phyloP scores from a whole-genome alignment of 176 grass and related monocot genomes.

The Lolium multiflorum region DNA sequence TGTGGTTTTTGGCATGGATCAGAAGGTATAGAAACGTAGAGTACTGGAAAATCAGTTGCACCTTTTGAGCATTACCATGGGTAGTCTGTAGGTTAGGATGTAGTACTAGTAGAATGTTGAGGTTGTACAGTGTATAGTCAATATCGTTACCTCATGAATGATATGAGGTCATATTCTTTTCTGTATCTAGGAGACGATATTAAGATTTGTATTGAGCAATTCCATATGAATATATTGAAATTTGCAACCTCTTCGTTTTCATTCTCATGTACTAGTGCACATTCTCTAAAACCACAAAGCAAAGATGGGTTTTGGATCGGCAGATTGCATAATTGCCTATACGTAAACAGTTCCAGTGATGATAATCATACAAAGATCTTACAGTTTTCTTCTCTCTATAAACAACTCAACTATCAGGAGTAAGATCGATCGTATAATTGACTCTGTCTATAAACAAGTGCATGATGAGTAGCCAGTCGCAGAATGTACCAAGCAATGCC shows the following conservation, averaged over 20 bases:
- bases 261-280: not conserved
- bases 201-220: constrained; percentile 9
- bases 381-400: not conserved
- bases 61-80: not conserved
- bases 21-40: constrained; percentile 29
- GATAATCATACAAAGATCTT: not conserved
- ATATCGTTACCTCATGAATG: not conserved
- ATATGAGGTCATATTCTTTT: constrained; percentile 30
- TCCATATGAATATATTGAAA: not conserved
- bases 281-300: not conserved
- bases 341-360: not conserved
- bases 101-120: not conserved
- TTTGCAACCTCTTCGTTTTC: not conserved
- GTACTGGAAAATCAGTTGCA: not conserved
- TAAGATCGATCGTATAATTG: constrained; percentile 12
- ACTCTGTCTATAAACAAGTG: not conserved
- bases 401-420: not conserved
- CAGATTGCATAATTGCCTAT: not conserved
- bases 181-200: not conserved
- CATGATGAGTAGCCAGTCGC: not conserved
- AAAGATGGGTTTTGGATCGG: not conserved
- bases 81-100: not conserved
- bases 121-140: constrained; percentile 39
- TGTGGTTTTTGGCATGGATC: constrained; percentile 43
- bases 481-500: not conserved